Percentiles rank a stretch among this genome's conserved stretches.
phyloP scores from a whole-genome alignment of 2,329 filamentous ascomycete genomes.

The Fusarium floridanum region DNA sequence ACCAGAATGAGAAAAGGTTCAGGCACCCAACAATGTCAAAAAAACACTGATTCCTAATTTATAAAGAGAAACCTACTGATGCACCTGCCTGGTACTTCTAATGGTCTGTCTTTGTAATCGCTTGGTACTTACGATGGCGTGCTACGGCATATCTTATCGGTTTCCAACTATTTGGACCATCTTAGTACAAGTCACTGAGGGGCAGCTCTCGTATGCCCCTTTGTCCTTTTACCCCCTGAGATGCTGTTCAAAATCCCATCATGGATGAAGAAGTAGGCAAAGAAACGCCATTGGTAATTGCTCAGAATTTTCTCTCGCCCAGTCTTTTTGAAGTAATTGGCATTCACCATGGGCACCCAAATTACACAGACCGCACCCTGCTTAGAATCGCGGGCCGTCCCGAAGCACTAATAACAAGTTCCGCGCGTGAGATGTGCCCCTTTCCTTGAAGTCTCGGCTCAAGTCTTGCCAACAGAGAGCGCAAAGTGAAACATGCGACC shows the following conservation, averaged over 20 bases:
- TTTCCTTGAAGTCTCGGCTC: neutral
- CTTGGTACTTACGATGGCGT: neutral
- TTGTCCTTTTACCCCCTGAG: neutral
- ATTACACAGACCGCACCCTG: neutral
- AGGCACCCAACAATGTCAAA: neutral
- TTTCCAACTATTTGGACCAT: neutral
- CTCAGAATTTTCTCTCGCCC: neutral
- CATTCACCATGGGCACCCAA: too few relatives aligned
- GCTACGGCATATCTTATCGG: neutral
- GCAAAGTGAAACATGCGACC: neutral
- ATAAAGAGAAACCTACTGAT: neutral
- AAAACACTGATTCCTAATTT: neutral
- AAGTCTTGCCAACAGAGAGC: neutral
- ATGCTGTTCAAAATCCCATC: neutral
- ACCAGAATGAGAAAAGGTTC: neutral
- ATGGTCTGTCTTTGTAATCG: neutral
- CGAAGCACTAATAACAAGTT: neutral
- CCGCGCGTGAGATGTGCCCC: neutral
- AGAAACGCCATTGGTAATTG: neutral
- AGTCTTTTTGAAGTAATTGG: too few relatives aligned
- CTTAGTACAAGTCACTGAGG: neutral
- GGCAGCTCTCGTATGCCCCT: neutral
- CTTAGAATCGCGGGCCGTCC: neutral
- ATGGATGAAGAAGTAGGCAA: neutral
- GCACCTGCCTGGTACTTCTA: neutral